These are phyloP conservation scores for Nephelium lappaceum DNA, from an alignment of 345 rosid species.

Conservation along the genomic window DNA sequence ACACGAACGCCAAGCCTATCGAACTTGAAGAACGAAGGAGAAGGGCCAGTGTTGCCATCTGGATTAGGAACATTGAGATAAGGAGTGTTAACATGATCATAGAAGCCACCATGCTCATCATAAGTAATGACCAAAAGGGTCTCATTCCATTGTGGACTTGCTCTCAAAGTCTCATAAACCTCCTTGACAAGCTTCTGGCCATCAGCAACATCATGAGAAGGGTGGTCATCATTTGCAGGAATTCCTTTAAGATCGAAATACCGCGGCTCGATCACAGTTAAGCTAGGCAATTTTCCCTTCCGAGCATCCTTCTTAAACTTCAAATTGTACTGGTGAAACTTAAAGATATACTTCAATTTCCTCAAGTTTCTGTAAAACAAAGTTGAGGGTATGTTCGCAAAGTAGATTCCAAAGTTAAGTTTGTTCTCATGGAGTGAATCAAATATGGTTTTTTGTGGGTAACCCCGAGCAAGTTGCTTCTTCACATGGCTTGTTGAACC, in stretches of 20 bases:
- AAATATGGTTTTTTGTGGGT: conserved; percentile 92
- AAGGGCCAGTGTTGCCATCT: conserved; percentile 90
- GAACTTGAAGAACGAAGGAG: conserved; percentile 89
- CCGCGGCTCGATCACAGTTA: conserved; percentile 86
- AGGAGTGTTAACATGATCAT: conserved; percentile 92
- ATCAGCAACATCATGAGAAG: conserved; percentile 87
- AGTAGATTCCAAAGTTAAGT: conserved; percentile 73
- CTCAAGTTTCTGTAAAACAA: conserved; percentile 84
- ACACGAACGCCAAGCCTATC: conserved; percentile 94
- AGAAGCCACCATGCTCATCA: conserved; percentile 97
- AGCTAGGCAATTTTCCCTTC: conserved; percentile 70
- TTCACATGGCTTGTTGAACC: conserved; percentile 88
- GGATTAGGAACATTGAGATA: conserved; percentile 75
- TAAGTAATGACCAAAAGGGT: conserved; percentile 83
- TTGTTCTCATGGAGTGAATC: conserved; percentile 78
- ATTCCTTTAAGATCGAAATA: conserved; percentile 70
- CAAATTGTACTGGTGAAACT: conserved; percentile 65
- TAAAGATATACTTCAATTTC: conserved; percentile 74
- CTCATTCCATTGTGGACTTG: conserved; percentile 95
- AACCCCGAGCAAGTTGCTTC: conserved; percentile 76
- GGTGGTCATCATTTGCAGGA: conserved; percentile 95
- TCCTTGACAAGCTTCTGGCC: conserved; percentile 85
- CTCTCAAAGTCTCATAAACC: conserved; percentile 83
- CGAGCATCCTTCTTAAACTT: conserved; percentile 72
- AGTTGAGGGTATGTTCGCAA: conserved; percentile 77